Base-by-base conservation (phyloP, 108 stramenopile genomes). In the Discostella stelligeroides region DNA sequence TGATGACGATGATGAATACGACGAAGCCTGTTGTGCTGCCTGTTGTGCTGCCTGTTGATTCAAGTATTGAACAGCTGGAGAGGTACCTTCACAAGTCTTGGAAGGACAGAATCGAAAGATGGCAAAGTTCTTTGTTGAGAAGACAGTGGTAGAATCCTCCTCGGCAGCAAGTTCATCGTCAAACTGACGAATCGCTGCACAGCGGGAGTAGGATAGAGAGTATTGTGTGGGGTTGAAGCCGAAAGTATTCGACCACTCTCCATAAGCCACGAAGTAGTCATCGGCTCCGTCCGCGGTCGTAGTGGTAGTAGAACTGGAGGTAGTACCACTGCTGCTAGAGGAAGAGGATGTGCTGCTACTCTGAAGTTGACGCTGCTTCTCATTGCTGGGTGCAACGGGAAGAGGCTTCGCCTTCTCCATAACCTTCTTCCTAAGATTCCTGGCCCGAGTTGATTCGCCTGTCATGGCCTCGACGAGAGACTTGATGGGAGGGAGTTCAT, bases 91-190 rank as follows among this genome's bases (percentile, higher is more conserved):
- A 53, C 92, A 93, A 3, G 73, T 65, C 30, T 73, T 54, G 18
- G 64, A 49, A 18, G 87, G 86, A 65, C 92, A 93, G 48, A 93
- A 80, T 5, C 92, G 86, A 47, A 93, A 82, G n/a, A 86, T 72
- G 38, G 88, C 89, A 69, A 88, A 93, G 24, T 83, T 82, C 59
- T 89, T 64, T 56, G 79, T 80, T 29, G 42, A 62, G 41, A 90
- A 70, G 27, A 88, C 86, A 13, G 84, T 58, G 7, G 55, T 38
- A 7, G 79, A 46, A 38, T 72, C 57, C 45, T 85, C 84, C 14
- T 50, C 57, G 7, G 66, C 70, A 24, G 79, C 79, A 8, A 75
- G 49, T 13, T 54, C 54, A 0, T 70, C 67, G n/a, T 67, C 66
- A 27, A 56, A 80, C n/a, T 66, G 57, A 29, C 29, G 20, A 15